Evolutionary conservation across 2,329 filamentous ascomycete genomes (phyloP), one percentile per base, ranked within the genome.

Genomic region (Alternaria novae-zelandiae): DNA sequence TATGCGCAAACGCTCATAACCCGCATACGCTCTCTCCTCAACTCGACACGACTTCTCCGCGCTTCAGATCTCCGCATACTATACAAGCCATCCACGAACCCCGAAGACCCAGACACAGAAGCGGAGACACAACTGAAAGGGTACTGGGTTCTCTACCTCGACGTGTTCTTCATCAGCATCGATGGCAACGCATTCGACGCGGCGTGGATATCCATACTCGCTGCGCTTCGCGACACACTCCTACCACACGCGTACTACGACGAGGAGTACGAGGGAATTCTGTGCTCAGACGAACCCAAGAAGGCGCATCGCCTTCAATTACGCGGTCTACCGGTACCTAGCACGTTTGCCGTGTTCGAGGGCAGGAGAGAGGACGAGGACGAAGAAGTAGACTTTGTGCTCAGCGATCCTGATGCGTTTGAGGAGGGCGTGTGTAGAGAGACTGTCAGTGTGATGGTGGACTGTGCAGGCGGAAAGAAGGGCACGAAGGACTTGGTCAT

Each of bases 91-190:
- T 81, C 84, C 17, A 62, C 67, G 1, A 79, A 81, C 55, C 57
- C 82, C n/a, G 79, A 79, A 26, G 77, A 83, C 30, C 83, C 86
- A 61, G 79, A 83, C 17, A 83, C 86, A 21, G 83, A 84, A 5
- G 75, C 81, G 6, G 75, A 76, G 43, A 78, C 78, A 8, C 85
- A 89, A 66, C 80, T 95, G 11, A 95, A 92, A 77, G 96, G 91
- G 0, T 98, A 96, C 80, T 99, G 95, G 96, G 90, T 92, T 10
- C 88, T 99, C 20, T 97, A 97, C 80, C 92, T 99, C 69, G 95
- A 98, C 76, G 86, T 97, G n/a, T 87, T 97, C 75, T 96, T 97
- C 81, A 90, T 99, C 70, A 96, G 93, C 0, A 89, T 97, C 54
- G 94, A 97, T 68, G 95, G 95, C 6, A 97, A 96, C 74, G 88